Evolutionary conservation across 345 rosid genomes (phyloP).

Genomic region (Moricandia moricandioides): DNA sequence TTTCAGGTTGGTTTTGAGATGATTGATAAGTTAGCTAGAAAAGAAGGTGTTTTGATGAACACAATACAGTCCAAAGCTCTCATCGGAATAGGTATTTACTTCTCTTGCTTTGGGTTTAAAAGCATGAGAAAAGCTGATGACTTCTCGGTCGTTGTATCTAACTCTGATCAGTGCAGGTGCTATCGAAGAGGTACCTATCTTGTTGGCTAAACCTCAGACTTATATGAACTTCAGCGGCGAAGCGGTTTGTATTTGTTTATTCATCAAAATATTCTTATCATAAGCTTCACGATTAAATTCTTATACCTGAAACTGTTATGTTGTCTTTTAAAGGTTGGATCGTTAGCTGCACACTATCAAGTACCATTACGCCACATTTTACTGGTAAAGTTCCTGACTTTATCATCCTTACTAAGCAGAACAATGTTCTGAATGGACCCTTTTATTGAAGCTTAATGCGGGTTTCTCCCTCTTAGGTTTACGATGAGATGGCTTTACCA

Average conservation of each 20-base stretch:
- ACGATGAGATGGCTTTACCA: slow-evolving; percentile 90
- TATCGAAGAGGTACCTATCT: slow-evolving; percentile 76
- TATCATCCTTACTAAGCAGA: not conserved
- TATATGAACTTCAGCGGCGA: slow-evolving; percentile 97
- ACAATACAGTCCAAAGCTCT: slow-evolving; percentile 87
- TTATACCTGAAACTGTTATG: slow-evolving; percentile 7
- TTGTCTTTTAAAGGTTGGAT: slow-evolving; percentile 60
- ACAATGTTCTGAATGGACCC: not conserved
- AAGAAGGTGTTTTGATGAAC: slow-evolving; percentile 63
- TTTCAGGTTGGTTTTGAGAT: slow-evolving; percentile 88
- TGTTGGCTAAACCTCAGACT: slow-evolving; percentile 88
- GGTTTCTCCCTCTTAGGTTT: slow-evolving; percentile 46
- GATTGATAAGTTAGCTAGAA: slow-evolving; percentile 65
- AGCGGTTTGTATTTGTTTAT: slow-evolving; percentile 52
- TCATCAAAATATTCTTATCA: not conserved
- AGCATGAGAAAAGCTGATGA: slow-evolving; percentile 23
- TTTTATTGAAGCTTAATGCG: slow-evolving; percentile 14
- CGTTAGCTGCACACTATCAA: slow-evolving; percentile 87
- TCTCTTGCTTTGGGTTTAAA: slow-evolving; percentile 11
- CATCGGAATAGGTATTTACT: slow-evolving; percentile 74
- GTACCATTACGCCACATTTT: slow-evolving; percentile 85
- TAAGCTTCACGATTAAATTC: not conserved
- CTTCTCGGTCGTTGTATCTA: slow-evolving; percentile 27
- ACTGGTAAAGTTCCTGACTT: slow-evolving; percentile 46
- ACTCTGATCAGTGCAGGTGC: slow-evolving; percentile 68